Evolutionary conservation across 2,329 filamentous ascomycete species (phyloP).

Genomic region (Neopestalotiopsis sp.): DNA sequence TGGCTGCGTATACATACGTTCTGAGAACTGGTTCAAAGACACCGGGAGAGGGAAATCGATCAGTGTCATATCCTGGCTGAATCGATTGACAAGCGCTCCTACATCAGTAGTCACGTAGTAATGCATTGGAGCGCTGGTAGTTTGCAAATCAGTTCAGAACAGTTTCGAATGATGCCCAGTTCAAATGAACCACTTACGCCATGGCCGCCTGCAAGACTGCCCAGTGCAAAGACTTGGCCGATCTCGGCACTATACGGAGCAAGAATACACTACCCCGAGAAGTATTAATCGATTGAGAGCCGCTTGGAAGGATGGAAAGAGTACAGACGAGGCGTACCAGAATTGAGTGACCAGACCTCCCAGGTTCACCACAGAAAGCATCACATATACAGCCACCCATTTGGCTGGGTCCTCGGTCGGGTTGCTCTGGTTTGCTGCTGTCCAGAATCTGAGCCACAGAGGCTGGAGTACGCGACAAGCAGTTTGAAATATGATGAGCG

Average conservation of each 20-base stretch:
- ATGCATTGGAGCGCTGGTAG: conserved; percentile 7
- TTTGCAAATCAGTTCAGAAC: neutral
- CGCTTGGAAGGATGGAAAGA: neutral
- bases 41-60: conserved; percentile 14
- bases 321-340: neutral
- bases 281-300: too few relatives aligned
- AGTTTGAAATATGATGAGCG: conserved; percentile 1
- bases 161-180: neutral
- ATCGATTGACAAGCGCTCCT: conserved; percentile 10
- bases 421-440: conserved; percentile 9
- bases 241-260: conserved; percentile 8
- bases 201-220: conserved; percentile 7
- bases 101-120: conserved; percentile 16
- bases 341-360: conserved; percentile 5
- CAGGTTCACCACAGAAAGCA: conserved; percentile 9
- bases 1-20: neutral
- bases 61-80: conserved; percentile 19
- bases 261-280: conserved; percentile 4
- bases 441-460: conserved; percentile 19
- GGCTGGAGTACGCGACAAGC: conserved; percentile 10
- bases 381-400: conserved; percentile 15
- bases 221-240: conserved; percentile 10
- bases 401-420: conserved; percentile 11
- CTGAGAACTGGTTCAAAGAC: conserved; percentile 4
- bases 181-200: neutral